Evolutionary conservation across 2,329 filamentous ascomycete species (phyloP).

Genomic region (Neurospora sp.): DNA sequence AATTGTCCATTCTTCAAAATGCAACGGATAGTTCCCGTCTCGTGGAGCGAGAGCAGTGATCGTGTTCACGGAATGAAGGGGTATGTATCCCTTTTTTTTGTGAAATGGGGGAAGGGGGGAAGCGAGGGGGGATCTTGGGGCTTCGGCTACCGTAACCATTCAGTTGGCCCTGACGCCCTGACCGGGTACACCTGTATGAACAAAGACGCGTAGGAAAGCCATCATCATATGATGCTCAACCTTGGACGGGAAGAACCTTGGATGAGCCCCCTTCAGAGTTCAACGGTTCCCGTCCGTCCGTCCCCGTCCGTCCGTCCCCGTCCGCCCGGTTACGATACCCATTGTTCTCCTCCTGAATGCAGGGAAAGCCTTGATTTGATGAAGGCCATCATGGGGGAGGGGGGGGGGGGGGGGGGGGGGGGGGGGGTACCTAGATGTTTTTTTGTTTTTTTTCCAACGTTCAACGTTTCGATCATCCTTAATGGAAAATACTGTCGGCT

Average conservation of each 20-base stretch:
- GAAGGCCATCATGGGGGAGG: background rate
- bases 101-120: background rate
- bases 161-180: background rate
- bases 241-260: background rate
- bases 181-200: background rate
- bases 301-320: background rate
- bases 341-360: background rate
- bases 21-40: background rate
- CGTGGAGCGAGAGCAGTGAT: background rate
- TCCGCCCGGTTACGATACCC: background rate
- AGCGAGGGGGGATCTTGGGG: background rate
- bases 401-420: background rate
- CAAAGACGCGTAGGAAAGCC: background rate
- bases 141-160: background rate
- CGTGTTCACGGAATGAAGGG: background rate
- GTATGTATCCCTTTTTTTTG: background rate
- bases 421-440: background rate
- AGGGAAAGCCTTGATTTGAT: background rate
- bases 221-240: background rate
- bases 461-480: background rate
- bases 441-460: background rate
- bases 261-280: background rate
- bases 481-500: too few relatives aligned
- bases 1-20: background rate
- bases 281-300: background rate